Conservation (phyloP, 1,284 basidiomycete species). For the Thecaphora thlaspeos region DNA sequence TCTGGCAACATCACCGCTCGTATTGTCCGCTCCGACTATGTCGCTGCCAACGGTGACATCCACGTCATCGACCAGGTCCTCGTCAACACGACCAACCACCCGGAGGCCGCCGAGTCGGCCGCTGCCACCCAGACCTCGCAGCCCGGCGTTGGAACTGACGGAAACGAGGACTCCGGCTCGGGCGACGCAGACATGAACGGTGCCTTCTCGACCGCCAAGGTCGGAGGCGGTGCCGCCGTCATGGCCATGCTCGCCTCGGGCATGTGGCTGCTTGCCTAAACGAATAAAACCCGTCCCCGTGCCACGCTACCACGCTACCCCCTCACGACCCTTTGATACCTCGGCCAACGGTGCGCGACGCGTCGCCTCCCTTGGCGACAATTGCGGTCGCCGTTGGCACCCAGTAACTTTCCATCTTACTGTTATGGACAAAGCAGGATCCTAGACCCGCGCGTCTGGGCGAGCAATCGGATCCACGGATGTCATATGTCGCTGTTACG, state of each 20-base stretch:
- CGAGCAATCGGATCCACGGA: no score
- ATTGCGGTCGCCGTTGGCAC: no score
- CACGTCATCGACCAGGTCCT: conserved; percentile 69
- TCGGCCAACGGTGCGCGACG: no score
- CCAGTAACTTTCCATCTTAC: no score
- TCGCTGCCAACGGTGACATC: conserved; percentile 71
- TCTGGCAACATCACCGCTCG: conserved; percentile 64
- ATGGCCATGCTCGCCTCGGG: conserved; percentile 20
- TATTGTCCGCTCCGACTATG: conserved; percentile 68
- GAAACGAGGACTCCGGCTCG: conserved; percentile 6
- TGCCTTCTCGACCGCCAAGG: conserved; percentile 8
- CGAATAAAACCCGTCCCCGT: no score
- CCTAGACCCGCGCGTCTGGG: no score
- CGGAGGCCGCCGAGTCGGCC: conserved; percentile 59
- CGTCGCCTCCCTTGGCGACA: no score
- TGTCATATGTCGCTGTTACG: no score
- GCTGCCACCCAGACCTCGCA: conserved; percentile 14
- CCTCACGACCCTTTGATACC: no score
- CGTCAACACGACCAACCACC: conserved; percentile 63
- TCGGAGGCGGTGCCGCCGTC: conserved; percentile 15
- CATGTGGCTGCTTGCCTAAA: conserved; percentile 32
- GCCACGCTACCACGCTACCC: no score
- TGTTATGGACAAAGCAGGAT: no score
- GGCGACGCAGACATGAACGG: conserved; percentile 10
- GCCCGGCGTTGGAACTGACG: conserved; percentile 11